phyloP scores from a whole-genome alignment of 176 grass and related monocot species.

The Carex cristatella region DNA sequence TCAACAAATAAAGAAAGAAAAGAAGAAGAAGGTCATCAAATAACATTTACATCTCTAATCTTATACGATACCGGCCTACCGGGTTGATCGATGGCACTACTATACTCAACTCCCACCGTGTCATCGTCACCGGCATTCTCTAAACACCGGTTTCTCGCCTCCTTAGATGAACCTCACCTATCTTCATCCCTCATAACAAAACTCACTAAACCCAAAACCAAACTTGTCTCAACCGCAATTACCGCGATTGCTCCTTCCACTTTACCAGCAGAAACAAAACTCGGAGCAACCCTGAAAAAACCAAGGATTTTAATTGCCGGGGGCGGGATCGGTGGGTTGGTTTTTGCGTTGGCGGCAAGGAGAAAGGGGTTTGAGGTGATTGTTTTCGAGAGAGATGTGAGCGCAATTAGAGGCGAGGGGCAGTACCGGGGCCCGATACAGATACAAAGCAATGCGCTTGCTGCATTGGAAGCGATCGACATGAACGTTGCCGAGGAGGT shows the following conservation, averaged over 20 bases:
- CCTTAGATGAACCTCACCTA: constrained; percentile 8
- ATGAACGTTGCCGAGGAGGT: constrained; percentile 84
- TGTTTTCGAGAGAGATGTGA: constrained; percentile 91
- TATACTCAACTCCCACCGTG: constrained; percentile 13
- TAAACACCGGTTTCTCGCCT: background rate
- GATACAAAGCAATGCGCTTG: constrained; percentile 98
- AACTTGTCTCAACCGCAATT: background rate
- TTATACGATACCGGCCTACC: background rate
- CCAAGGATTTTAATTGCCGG: constrained; percentile 68
- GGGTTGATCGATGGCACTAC: background rate
- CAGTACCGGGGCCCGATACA: constrained; percentile 96
- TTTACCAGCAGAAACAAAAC: background rate
- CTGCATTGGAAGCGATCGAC: constrained; percentile 81
- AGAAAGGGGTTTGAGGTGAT: constrained; percentile 88
- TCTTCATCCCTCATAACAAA: constrained; percentile 13
- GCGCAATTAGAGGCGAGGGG: constrained; percentile 79
- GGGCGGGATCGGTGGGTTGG: constrained; percentile 85
- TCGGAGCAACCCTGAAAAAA: constrained; percentile 3
- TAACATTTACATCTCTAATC: background rate
- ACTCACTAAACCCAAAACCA: constrained; percentile 10
- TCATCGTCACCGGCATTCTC: constrained; percentile 9
- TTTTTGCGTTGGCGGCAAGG: constrained; percentile 73
- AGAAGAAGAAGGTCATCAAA: background rate
- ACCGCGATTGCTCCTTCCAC: background rate
- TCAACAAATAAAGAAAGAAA: background rate